phyloP scores from a whole-genome alignment of 352 stramenopile genomes.

The Saprolegnia diclina region DNA sequence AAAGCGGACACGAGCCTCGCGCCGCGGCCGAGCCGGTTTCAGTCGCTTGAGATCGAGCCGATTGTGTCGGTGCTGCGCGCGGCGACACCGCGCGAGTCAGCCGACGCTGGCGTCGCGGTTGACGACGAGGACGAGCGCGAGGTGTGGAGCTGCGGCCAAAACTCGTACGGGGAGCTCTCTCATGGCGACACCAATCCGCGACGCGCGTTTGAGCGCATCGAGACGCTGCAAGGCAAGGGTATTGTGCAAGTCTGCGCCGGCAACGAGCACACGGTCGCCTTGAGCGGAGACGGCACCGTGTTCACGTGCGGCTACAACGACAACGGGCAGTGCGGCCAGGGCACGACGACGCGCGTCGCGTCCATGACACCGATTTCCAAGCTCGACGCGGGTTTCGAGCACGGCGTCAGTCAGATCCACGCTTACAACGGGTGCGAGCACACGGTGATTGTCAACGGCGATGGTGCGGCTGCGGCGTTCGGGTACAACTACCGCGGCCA shows the following conservation, averaged over 20 bases:
- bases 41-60: conserved; percentile 35
- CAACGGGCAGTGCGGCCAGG: conserved; percentile 90
- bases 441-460: conserved; percentile 71
- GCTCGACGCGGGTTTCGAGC: conserved; percentile 36
- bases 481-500: conserved; percentile 93
- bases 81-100: conserved; percentile 31
- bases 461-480: conserved; percentile 76
- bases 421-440: conserved; percentile 94
- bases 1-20: background rate
- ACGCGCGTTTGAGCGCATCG: conserved; percentile 75
- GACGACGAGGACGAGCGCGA: conserved; percentile 61
- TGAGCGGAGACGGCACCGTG: conserved; percentile 68
- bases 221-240: conserved; percentile 67
- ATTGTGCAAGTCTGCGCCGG: conserved; percentile 78
- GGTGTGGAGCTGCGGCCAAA: conserved; percentile 93
- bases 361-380: conserved; percentile 69
- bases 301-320: conserved; percentile 92
- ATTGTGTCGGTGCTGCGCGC: conserved; percentile 43
- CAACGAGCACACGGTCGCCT: conserved; percentile 89
- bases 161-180: conserved; percentile 90
- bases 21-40: conserved; percentile 30
- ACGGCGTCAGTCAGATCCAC: conserved; percentile 66
- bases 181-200: conserved; percentile 84
- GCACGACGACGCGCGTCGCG: conserved; percentile 69
- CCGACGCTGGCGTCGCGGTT: conserved; percentile 19